Conservation (phyloP, 2,329 filamentous ascomycete species). For the Aspergillus puulaauensis region DNA sequence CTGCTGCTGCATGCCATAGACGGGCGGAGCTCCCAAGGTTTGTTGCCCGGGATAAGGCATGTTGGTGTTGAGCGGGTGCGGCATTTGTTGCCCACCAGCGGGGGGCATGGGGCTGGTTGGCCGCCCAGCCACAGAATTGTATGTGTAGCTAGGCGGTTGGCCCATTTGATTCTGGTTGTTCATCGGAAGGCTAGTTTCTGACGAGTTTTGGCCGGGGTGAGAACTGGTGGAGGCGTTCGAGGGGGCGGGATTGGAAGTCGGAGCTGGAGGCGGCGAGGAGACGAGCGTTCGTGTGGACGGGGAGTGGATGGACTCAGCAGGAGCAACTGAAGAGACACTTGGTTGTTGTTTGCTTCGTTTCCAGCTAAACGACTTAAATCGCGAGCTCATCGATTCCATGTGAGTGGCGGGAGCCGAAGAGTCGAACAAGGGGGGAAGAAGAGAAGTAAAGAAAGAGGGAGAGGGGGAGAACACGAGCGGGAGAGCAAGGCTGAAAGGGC, state of each 20-base stretch:
- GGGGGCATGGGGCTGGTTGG: constrained; percentile 54
- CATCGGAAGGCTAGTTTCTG: constrained; percentile 55
- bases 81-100: constrained; percentile 34
- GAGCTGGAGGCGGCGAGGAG: constrained; percentile 16
- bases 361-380: constrained; percentile 51
- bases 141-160: constrained; percentile 64
- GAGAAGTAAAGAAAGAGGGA: constrained; percentile 13
- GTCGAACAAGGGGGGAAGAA: constrained; percentile 11
- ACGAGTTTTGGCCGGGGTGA: constrained; percentile 44
- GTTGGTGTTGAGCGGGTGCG: constrained; percentile 55
- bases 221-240: constrained; percentile 35
- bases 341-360: constrained; percentile 50
- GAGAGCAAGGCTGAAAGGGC: constrained; percentile 8
- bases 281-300: constrained; percentile 15
- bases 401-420: constrained; percentile 25
- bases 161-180: constrained; percentile 56
- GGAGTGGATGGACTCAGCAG: constrained; percentile 20
- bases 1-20: constrained; percentile 46
- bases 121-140: constrained; percentile 50
- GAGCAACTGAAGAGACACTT: constrained; percentile 2
- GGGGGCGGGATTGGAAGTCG: constrained; percentile 31
- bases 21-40: constrained; percentile 43
- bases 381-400: constrained; percentile 53
- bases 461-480: constrained; percentile 12
- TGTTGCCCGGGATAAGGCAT: constrained; percentile 49